Evolutionary conservation across 2,329 filamentous ascomycete species (phyloP).

Genomic region (Beauveria sp.): DNA sequence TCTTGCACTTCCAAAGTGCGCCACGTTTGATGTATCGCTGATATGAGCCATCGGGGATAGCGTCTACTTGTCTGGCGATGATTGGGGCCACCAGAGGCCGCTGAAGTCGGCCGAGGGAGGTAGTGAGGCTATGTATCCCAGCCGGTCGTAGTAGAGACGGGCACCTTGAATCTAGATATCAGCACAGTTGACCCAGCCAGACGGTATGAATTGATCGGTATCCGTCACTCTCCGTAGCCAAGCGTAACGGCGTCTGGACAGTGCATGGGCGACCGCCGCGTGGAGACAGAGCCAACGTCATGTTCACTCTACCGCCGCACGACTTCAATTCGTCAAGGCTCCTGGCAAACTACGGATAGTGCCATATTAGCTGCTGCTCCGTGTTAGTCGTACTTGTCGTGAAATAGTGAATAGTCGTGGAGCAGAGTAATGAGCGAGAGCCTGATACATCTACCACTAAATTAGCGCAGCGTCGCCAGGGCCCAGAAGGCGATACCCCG

Average conservation of each 20-base stretch:
- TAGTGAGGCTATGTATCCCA: too few species aligned
- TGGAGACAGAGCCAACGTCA: background rate
- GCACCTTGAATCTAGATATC: background rate
- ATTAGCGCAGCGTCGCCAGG: background rate
- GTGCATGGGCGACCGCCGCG: background rate
- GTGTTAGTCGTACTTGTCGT: background rate
- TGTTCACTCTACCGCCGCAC: background rate
- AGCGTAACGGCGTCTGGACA: background rate
- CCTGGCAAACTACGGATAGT: background rate
- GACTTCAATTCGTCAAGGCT: background rate
- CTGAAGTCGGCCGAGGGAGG: background rate
- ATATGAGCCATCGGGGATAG: constrained; percentile 5
- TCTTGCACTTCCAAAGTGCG: background rate
- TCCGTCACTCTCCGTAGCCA: background rate
- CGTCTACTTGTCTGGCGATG: background rate
- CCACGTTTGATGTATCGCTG: constrained; percentile 1
- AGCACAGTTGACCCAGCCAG: background rate
- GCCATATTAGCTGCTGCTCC: background rate
- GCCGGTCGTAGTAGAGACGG: background rate
- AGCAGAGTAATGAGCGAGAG: background rate
- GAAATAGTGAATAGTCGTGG: background rate
- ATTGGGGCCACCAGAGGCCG: background rate
- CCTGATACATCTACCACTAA: background rate
- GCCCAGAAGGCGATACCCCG: background rate
- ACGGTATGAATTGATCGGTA: background rate